These are phyloP conservation scores for Fusarium sarcochroum DNA, from an alignment of 2,329 filamentous ascomycete species.

Conservation along the genomic window DNA sequence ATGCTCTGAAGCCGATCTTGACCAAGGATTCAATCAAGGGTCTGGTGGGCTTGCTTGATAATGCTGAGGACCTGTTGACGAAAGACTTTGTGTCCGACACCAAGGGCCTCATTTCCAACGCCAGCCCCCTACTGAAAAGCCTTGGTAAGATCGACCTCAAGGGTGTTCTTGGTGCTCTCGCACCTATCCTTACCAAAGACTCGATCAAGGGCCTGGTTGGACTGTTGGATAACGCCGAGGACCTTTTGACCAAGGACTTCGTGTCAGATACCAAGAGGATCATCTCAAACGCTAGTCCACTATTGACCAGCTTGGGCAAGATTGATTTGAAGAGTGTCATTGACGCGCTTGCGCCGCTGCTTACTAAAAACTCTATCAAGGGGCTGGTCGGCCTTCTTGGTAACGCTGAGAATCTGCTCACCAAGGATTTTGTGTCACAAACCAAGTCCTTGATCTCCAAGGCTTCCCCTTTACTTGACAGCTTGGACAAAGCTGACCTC, in stretches of 20 bases:
- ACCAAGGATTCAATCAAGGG: slow-evolving; percentile 51
- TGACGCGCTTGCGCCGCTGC: slow-evolving; percentile 52
- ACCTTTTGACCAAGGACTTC: slow-evolving; percentile 43
- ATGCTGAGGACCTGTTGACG: slow-evolving; percentile 48
- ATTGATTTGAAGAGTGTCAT: slow-evolving; percentile 52
- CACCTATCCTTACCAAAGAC: slow-evolving; percentile 49
- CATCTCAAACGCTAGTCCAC: slow-evolving; percentile 48
- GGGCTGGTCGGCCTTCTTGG: slow-evolving; percentile 53
- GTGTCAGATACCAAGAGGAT: slow-evolving; percentile 44
- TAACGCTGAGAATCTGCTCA: slow-evolving; percentile 51
- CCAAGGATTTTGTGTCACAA: slow-evolving; percentile 45
- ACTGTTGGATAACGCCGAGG: slow-evolving; percentile 52
- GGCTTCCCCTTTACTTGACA: slow-evolving; percentile 52
- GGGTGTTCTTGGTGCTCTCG: slow-evolving; percentile 48
- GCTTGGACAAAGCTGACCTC: slow-evolving; percentile 54
- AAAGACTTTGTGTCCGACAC: slow-evolving; percentile 37
- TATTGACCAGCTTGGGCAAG: slow-evolving; percentile 51
- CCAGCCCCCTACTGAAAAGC: slow-evolving; percentile 43
- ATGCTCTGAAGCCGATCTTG: slow-evolving; percentile 53
- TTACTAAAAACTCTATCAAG: slow-evolving; percentile 51
- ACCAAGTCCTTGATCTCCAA: slow-evolving; percentile 46
- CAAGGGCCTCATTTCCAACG: slow-evolving; percentile 36
- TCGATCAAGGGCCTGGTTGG: slow-evolving; percentile 52
- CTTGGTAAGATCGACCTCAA: slow-evolving; percentile 54
- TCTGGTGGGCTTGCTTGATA: slow-evolving; percentile 50